phyloP scores from a whole-genome alignment of 1,284 basidiomycete genomes.

The Pascua sp. region DNA sequence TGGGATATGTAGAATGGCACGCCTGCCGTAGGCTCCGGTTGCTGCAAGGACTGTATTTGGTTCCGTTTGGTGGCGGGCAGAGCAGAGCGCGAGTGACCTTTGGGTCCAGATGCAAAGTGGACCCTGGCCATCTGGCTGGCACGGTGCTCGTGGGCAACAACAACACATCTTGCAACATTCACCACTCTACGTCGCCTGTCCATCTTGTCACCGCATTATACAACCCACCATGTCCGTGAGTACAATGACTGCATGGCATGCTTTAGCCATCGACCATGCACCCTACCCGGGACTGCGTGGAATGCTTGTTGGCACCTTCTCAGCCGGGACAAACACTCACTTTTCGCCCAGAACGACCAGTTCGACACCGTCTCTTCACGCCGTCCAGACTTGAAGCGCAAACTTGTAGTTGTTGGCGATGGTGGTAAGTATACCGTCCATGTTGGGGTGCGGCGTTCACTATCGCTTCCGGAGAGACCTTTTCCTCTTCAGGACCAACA shows the following conservation, averaged over 20 bases:
- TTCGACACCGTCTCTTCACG: constrained; percentile 5
- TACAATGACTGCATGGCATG: not conserved
- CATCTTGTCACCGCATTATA: no score
- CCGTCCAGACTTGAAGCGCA: constrained; percentile 76
- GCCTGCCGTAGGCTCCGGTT: no score
- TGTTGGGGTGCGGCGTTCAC: not conserved
- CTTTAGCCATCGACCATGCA: not conserved
- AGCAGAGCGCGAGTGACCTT: no score
- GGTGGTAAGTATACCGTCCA: constrained; percentile 33
- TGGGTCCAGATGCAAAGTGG: no score
- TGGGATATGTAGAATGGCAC: no score
- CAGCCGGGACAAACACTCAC: not conserved
- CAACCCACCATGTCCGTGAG: constrained; percentile 2
- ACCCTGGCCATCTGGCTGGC: no score
- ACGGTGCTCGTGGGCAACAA: no score
- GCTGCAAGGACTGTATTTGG: no score
- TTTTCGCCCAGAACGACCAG: not conserved
- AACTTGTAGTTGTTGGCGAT: constrained; percentile 75
- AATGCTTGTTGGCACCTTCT: not conserved
- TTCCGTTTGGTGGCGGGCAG: no score
- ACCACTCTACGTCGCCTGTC: no score
- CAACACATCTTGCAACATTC: no score
- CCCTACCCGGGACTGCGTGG: not conserved
- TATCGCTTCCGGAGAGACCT: not conserved
- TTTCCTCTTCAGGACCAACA: not conserved